Evolutionary conservation across 2,329 filamentous ascomycete genomes (phyloP).

Genomic region (Peltaster fructicola): DNA sequence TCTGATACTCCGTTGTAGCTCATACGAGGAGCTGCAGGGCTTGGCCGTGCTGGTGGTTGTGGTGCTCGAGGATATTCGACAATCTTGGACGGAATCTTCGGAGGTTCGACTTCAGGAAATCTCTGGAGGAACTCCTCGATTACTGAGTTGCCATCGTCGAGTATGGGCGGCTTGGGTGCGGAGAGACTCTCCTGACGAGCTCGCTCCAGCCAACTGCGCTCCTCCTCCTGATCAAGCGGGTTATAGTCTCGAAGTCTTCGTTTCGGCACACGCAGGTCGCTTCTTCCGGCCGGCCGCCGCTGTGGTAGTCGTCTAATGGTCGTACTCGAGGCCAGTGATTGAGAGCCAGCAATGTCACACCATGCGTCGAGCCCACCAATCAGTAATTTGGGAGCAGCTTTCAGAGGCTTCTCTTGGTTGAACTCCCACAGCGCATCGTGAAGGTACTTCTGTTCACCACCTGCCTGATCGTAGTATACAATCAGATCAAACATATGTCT

Average conservation of each 20-base stretch:
- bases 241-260: constrained; percentile 42
- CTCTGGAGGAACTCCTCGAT: constrained; percentile 72
- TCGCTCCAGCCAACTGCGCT: constrained; percentile 62
- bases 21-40: constrained; percentile 37
- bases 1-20: constrained; percentile 73
- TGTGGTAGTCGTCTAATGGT: constrained; percentile 34
- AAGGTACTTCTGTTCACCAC: constrained; percentile 47
- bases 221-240: constrained; percentile 64
- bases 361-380: constrained; percentile 73
- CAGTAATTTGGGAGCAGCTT: constrained; percentile 57
- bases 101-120: constrained; percentile 50
- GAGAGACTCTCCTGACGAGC: constrained; percentile 48
- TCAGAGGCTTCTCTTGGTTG: constrained; percentile 61
- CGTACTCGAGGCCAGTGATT: constrained; percentile 41
- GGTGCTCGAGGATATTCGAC: constrained; percentile 15
- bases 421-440: constrained; percentile 69
- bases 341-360: constrained; percentile 60
- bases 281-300: constrained; percentile 25
- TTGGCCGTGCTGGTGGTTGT: constrained; percentile 40
- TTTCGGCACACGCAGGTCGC: constrained; percentile 36
- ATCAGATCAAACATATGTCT: constrained; percentile 65
- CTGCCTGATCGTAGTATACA: constrained; percentile 69
- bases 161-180: neutral
- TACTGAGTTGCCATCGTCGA: constrained; percentile 7
- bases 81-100: constrained; percentile 12